Conservation (phyloP, 2,329 filamentous ascomycete genomes). For the Microcyclospora pomicola region DNA sequence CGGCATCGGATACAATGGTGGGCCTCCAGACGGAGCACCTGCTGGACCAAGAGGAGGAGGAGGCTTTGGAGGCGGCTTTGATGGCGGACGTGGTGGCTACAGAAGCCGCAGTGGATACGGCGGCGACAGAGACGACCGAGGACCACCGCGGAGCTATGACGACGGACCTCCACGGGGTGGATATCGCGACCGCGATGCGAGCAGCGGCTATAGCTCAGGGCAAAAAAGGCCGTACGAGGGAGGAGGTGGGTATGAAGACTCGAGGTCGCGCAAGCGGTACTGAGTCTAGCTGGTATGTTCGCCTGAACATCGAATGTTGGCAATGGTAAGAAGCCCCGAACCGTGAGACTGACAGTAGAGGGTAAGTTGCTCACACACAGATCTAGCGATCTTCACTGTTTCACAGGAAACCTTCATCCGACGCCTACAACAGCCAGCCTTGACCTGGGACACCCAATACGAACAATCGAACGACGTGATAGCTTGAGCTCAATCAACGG, state of each 20-base stretch:
- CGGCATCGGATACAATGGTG: slow-evolving; percentile 29
- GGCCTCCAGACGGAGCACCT: slow-evolving; percentile 35
- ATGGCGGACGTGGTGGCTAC: slow-evolving; percentile 19
- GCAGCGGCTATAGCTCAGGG: slow-evolving; percentile 34
- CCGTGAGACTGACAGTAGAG: too few relatives aligned
- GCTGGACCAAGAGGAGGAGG: slow-evolving; percentile 35
- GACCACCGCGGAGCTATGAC: slow-evolving; percentile 32
- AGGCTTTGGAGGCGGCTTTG: slow-evolving; percentile 31
- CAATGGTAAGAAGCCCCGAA: slow-evolving; percentile 6
- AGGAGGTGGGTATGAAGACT: slow-evolving; percentile 58
- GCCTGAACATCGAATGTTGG: too few relatives aligned
- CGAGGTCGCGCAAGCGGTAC: slow-evolving; percentile 46
- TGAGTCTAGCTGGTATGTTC: slow-evolving; percentile 16
- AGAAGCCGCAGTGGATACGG: slow-evolving; percentile 27
- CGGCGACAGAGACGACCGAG: slow-evolving; percentile 23
- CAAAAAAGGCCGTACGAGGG: slow-evolving; percentile 54
- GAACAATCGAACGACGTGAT: neutral
- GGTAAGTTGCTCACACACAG: too few relatives aligned
- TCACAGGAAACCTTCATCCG: neutral
- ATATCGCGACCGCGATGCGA: slow-evolving; percentile 22
- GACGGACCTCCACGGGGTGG: slow-evolving; percentile 42
- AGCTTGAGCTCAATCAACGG: slow-evolving; percentile 11
- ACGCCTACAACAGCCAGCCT: neutral
- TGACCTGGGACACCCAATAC: neutral
- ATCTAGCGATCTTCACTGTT: too few relatives aligned